Evolutionary conservation across 139 green algal genomes (phyloP), one percentile per base, ranked within the genome.

Genomic region (Chlamydomonas sp.): DNA sequence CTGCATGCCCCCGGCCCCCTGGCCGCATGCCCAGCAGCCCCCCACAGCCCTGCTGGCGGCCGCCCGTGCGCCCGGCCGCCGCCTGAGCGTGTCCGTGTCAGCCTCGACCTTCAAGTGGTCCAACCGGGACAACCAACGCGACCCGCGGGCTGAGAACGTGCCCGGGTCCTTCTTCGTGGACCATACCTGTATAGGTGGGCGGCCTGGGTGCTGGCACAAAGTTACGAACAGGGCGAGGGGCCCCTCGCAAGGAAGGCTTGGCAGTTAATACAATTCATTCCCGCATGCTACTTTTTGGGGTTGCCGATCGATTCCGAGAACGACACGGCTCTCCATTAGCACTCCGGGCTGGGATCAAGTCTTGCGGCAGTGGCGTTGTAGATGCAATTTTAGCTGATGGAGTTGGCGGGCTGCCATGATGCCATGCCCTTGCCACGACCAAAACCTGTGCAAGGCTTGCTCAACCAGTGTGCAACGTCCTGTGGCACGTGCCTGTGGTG

Each of bases 141-240:
- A 89, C 61, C 82, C 91, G 57, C 82, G 93, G 16, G 58, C 75
- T 2, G 91, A 95, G 62, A 96, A 96, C 80, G 88, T 93, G 59
- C 60, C 75, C 59, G 93, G 93, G 7, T 49, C 86, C 58, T 93
- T 96, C n/a, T 97, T 91, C 77, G 95, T 97, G 10, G 95, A 97
- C 78, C 76, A 91, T 64, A 97, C 94, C 1, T 97, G 95, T 88
- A 97, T 97, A 67, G 93, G 93, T 94, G 77, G 31, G 85, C 66
- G 5, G 2, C 63, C 9, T n/a, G 76, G 9, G 17, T 15, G 15
- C 17, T 1, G 62, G 2, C 1, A 7, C 75, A n/a, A 2, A 9
- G 4, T 79, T 5, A 9, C 72, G 6, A 61, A 49, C 31, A 49
- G 31, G 31, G 31, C 31, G 31, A 49, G 31, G 31, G 31, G 31